A percentile compares a stretch with the other conserved stretches of the same genome.
These are phyloP conservation scores for Mesembryanthemum crystallinum DNA, from an alignment of 148 eudicot genomes.

Conservation along the genomic window DNA sequence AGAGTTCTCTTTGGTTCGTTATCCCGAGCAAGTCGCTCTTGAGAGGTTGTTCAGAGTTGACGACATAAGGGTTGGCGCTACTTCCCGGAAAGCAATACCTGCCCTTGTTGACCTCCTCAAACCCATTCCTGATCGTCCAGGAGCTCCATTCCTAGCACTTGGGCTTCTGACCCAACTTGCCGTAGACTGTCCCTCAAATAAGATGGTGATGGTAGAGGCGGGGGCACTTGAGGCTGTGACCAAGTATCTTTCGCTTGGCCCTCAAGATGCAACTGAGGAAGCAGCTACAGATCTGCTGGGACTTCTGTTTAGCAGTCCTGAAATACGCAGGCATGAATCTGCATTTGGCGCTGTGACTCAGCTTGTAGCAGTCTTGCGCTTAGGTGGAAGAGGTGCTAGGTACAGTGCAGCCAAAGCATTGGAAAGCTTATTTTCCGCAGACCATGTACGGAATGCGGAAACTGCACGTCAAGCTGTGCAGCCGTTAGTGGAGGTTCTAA, in stretches of 20 bases:
- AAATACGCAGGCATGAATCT: constrained; percentile 90
- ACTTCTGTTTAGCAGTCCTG: constrained; percentile 70
- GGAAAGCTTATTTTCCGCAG: constrained; percentile 91
- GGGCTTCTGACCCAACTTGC: constrained; percentile 92
- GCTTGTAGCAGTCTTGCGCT: constrained; percentile 89
- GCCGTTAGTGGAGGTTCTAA: constrained; percentile 86
- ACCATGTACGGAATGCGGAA: constrained; percentile 92
- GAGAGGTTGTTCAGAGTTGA: constrained; percentile 96
- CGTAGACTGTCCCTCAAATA: constrained; percentile 78
- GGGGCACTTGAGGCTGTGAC: constrained; percentile 97
- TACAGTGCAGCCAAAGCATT: constrained; percentile 95
- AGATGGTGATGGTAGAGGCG: constrained; percentile 92
- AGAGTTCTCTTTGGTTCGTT: constrained; percentile 67
- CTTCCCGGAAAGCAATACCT: constrained; percentile 93
- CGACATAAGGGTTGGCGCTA: constrained; percentile 89
- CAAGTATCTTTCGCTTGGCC: constrained; percentile 91
- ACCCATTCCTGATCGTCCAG: constrained; percentile 96
- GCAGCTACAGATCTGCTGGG: constrained; percentile 95
- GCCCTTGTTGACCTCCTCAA: constrained; percentile 91
- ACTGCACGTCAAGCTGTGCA: constrained; percentile 92
- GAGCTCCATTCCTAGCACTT: constrained; percentile 89
- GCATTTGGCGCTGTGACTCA: constrained; percentile 91
- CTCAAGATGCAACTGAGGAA: constrained; percentile 91
- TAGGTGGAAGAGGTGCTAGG: constrained; percentile 98
- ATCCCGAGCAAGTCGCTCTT: constrained; percentile 93